Conservation (phyloP, 2,329 filamentous ascomycete genomes). For the Trichophyton simii region DNA sequence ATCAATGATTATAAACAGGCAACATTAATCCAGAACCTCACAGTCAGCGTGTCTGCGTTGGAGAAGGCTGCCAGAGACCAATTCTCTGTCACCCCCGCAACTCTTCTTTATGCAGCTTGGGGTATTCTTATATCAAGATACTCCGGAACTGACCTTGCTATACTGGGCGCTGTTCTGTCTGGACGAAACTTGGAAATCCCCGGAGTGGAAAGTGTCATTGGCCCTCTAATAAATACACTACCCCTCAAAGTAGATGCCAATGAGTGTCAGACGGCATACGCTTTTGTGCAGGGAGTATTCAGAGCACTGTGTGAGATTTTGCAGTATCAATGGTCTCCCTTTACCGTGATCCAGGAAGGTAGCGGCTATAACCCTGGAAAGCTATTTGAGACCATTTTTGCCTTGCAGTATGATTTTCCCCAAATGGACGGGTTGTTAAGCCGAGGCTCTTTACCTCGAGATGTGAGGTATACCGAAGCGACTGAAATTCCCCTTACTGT, state of each 20-base stretch:
- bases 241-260: neutral
- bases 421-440: neutral
- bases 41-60: neutral
- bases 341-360: neutral
- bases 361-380: neutral
- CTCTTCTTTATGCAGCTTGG: conserved; percentile 26
- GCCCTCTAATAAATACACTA: neutral
- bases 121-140: conserved; percentile 23
- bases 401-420: conserved; percentile 1
- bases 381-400: conserved; percentile 4
- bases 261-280: neutral
- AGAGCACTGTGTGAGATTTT: neutral
- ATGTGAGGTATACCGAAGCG: neutral
- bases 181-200: conserved; percentile 21
- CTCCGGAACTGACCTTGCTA: conserved; percentile 21
- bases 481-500: neutral
- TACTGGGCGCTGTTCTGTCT: conserved; percentile 25
- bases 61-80: neutral
- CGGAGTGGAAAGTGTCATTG: neutral
- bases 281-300: neutral
- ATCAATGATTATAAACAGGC: neutral
- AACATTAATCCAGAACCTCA: neutral
- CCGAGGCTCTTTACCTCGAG: neutral
- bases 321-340: conserved; percentile 1
- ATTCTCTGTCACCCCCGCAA: neutral